Evolutionary conservation across 148 eudicot genomes (phyloP).

Genomic region (Rhododendron molle): DNA sequence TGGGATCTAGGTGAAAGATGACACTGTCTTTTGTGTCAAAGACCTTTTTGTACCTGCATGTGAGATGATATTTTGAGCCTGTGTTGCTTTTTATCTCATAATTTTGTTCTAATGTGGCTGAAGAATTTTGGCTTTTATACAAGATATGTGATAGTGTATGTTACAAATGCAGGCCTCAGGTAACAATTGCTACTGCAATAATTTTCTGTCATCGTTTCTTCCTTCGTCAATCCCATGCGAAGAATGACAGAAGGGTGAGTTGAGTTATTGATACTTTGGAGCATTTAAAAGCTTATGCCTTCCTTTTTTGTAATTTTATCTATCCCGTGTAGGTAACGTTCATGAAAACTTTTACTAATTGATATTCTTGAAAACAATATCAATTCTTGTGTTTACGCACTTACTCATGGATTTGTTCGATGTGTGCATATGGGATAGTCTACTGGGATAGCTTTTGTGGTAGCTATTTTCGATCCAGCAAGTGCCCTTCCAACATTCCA

Average conservation of each 20-base stretch:
- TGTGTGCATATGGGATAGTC: too few relatives aligned
- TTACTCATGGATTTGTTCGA: too few relatives aligned
- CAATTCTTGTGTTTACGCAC: too few relatives aligned
- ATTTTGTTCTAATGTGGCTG: neutral
- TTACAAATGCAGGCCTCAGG: slow-evolving; percentile 78
- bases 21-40: neutral
- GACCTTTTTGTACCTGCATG: neutral
- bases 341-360: too few relatives aligned
- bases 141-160: slow-evolving; percentile 15
- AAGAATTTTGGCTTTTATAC: neutral
- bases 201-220: slow-evolving; percentile 88
- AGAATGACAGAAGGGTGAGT: slow-evolving; percentile 82
- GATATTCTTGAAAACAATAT: too few relatives aligned
- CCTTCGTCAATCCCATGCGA: slow-evolving; percentile 85
- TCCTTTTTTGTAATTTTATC: too few relatives aligned
- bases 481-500: too few relatives aligned
- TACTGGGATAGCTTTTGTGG: too few relatives aligned
- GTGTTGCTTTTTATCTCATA: neutral
- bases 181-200: slow-evolving; percentile 86
- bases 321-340: too few relatives aligned
- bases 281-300: neutral
- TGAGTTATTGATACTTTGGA: neutral
- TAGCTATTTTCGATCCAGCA: too few relatives aligned
- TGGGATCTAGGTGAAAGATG: neutral
- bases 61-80: neutral